Conservation (phyloP, 2,329 filamentous ascomycete genomes). For the Pseudogymnoascus verrucosus region DNA sequence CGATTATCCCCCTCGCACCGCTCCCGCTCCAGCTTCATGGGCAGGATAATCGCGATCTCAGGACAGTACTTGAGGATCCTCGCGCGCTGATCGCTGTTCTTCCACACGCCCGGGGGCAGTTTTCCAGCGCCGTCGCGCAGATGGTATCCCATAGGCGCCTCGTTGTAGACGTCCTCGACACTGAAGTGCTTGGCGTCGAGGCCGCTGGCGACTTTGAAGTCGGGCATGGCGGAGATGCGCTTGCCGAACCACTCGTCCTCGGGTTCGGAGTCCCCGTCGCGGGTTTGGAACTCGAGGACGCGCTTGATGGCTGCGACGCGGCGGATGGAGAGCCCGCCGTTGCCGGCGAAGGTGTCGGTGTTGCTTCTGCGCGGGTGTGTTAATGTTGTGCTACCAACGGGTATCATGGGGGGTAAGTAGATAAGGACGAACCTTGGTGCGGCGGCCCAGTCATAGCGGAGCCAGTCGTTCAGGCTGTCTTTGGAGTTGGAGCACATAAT, state of each 20-base stretch:
- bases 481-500: constrained; percentile 47
- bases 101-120: constrained; percentile 40
- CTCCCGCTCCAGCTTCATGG: constrained; percentile 47
- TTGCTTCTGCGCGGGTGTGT: constrained; percentile 24
- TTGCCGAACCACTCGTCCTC: constrained; percentile 50
- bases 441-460: constrained; percentile 47
- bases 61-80: constrained; percentile 49
- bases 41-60: constrained; percentile 46
- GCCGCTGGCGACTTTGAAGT: constrained; percentile 38
- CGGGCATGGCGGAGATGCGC: constrained; percentile 39
- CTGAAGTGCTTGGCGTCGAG: constrained; percentile 35
- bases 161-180: constrained; percentile 42
- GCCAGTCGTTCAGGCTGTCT: constrained; percentile 44
- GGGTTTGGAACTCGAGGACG: constrained; percentile 40
- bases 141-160: constrained; percentile 48
- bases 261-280: constrained; percentile 42
- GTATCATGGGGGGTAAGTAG: not conserved
- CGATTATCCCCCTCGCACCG: constrained; percentile 31
- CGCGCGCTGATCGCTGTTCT: constrained; percentile 34
- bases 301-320: constrained; percentile 42
- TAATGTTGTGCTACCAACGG: not conserved
- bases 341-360: constrained; percentile 41
- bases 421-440: constrained; percentile 36
- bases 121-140: constrained; percentile 36
- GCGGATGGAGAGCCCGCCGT: constrained; percentile 47